Conservation (phyloP, 768 basidiomycete species). For the Kockovaella imperatae region DNA sequence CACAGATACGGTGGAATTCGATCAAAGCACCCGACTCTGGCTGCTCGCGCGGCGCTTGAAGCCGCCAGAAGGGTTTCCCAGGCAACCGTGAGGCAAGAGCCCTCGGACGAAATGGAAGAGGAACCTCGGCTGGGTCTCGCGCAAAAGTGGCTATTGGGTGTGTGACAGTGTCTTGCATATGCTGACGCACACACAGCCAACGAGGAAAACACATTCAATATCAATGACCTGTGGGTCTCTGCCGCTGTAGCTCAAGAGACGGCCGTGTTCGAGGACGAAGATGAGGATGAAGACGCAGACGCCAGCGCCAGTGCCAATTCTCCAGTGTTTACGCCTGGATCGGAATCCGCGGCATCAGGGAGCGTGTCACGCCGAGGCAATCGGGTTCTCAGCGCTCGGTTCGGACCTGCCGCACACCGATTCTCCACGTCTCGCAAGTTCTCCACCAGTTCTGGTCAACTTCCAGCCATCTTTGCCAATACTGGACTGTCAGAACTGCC, state of each 20-base stretch:
- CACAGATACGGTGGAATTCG: conserved; percentile 42
- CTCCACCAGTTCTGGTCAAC: conserved; percentile 40
- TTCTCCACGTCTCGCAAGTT: conserved; percentile 32
- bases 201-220: conserved; percentile 86
- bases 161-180: conserved; percentile 8
- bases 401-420: conserved; percentile 21
- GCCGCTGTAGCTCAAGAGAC: conserved; percentile 89
- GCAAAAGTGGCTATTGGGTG: conserved; percentile 66
- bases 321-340: conserved; percentile 22
- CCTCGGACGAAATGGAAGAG: conserved; percentile 30
- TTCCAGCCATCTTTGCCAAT: conserved; percentile 75
- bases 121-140: conserved; percentile 62
- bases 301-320: conserved; percentile 20
- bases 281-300: conserved; percentile 52
- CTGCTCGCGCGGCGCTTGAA: conserved; percentile 37
- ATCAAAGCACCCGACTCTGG: conserved; percentile 42
- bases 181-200: conserved; percentile 54
- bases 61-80: conserved; percentile 33
- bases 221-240: conserved; percentile 95
- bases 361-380: conserved; percentile 4
- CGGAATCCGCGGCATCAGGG: conserved; percentile 2
- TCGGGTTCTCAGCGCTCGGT: conserved; percentile 11
- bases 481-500: conserved; percentile 71
- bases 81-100: conserved; percentile 17
- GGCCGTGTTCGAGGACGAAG: conserved; percentile 54